phyloP scores from a whole-genome alignment of 2,329 filamentous ascomycete species.

The Acarospora socialis region DNA sequence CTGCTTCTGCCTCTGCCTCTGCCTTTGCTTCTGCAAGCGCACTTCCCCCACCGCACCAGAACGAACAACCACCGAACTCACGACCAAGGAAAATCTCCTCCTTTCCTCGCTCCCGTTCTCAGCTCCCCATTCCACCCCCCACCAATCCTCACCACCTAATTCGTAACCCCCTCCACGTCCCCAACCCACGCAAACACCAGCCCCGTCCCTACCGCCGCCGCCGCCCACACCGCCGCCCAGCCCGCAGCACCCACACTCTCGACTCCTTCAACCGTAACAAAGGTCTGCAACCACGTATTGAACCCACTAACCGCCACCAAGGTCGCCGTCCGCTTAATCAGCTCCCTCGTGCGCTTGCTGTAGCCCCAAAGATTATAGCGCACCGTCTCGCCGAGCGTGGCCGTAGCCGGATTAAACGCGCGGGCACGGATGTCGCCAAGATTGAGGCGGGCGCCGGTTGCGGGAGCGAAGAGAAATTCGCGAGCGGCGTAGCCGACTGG shows the following conservation, averaged over 20 bases:
- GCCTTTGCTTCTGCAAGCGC: too few species aligned
- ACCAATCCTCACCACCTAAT: not conserved
- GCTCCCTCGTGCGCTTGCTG: constrained; percentile 45
- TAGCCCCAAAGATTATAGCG: constrained; percentile 60
- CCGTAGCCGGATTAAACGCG: constrained; percentile 49
- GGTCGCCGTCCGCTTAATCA: constrained; percentile 47
- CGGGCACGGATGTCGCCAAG: constrained; percentile 30
- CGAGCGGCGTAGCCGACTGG: constrained; percentile 58
- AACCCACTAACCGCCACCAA: constrained; percentile 31
- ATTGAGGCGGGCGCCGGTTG: constrained; percentile 33
- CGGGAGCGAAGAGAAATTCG: constrained; percentile 57
- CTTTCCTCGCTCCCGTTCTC: not conserved
- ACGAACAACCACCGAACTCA: too few species aligned
- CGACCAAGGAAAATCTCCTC: too few species aligned
- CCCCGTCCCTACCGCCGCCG: constrained; percentile 48
- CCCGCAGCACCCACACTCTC: constrained; percentile 53
- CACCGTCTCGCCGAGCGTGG: constrained; percentile 55
- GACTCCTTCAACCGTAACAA: constrained; percentile 53
- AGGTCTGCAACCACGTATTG: constrained; percentile 51
- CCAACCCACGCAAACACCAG: constrained; percentile 39
- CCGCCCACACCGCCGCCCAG: constrained; percentile 64
- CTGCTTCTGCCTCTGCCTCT: too few species aligned
- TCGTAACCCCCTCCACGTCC: constrained; percentile 17
- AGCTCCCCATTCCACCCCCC: not conserved
- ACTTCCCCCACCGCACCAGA: too few species aligned